Conservation (phyloP, 306 rosid genomes). For the Begonia loranthoides region DNA sequence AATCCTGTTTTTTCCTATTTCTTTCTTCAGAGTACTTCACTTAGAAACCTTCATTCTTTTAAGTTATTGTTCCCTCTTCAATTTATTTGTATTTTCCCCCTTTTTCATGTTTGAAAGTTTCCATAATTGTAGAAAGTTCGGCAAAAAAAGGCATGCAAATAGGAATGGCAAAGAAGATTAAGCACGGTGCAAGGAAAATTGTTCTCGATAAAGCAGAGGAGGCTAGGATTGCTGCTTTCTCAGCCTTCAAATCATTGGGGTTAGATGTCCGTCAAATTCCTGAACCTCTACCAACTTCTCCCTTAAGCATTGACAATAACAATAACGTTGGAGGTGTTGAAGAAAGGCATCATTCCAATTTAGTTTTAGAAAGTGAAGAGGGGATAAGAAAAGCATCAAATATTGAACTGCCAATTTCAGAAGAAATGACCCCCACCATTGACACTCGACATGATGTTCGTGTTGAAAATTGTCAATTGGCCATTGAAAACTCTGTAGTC, state of each 20-base stretch:
- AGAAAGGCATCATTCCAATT: conserved; percentile 22
- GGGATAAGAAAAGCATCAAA: conserved; percentile 19
- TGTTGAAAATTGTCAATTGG: conserved; percentile 23
- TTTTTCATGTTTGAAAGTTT: conserved; percentile 7
- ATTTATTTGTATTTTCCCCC: conserved; percentile 4
- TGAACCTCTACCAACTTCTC: conserved; percentile 29
- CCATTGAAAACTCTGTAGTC: conserved; percentile 24
- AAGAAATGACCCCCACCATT: conserved; percentile 23
- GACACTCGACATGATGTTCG: conserved; percentile 7
- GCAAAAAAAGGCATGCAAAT: conserved; percentile 61
- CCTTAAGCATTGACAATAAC: conserved; percentile 37
- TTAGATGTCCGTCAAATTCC: conserved; percentile 58
- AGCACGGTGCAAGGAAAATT: conserved; percentile 87
- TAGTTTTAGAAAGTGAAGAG: conserved; percentile 19
- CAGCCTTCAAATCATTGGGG: conserved; percentile 86
- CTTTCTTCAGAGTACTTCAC: background rate
- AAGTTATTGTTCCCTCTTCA: too few species aligned
- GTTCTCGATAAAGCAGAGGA: conserved; percentile 96
- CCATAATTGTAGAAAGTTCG: conserved; percentile 38
- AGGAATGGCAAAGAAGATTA: conserved; percentile 86
- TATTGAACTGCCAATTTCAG: conserved; percentile 16
- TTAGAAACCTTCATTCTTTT: too few species aligned
- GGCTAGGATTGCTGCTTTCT: conserved; percentile 82
- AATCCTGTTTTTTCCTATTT: background rate
- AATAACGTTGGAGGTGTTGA: conserved; percentile 25